Evolutionary conservation across 768 basidiomycete genomes (phyloP), one percentile per base, ranked within the genome.

Genomic region (Panellus pusillus): DNA sequence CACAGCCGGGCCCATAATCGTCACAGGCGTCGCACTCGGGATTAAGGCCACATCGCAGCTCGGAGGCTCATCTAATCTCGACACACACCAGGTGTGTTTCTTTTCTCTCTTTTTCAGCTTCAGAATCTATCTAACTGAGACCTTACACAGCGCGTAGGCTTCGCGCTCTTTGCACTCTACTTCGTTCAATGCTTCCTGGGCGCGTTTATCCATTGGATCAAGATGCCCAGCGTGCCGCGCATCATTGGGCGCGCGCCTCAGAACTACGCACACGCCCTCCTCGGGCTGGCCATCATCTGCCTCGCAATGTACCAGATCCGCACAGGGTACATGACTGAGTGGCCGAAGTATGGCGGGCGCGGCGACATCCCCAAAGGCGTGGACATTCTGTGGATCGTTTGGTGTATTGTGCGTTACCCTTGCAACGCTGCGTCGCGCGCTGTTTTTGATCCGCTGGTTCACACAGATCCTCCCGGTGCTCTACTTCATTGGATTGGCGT

Each of bases 201-300:
- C 4, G 72, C 76, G 4, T 43, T 79, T 46, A 78, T 82, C 52
- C 82, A 84, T 55, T 80, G 68, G 59, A 55, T 79, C 54, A 82
- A 83, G 62, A 72, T 35, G 3, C 74, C 19, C 69, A 68, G 14
- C 52, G 65, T 24, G 46, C 63, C 4, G 57, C 57, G 1, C 62
- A 35, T 35, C 32, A 35, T 35, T 3, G 32, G 68, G 29, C 76
- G 77, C 18, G 81, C 78, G 8, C 64, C 72, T 35, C 82, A 77
- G 57, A 83, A 86, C 61, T 84, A 81, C 62, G 20, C 75, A 28
- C 84, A 86, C 61, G 82, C 79, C 9, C 48, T 79, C 14, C 47
- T 83, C 1, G 84, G 83, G 0, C 59, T 84, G 24, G 47, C 70
- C 5, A 74, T 79, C 40, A 74, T 85, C 50, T 75, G 62, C 6